Evolutionary conservation across 2,329 filamentous ascomycete genomes (phyloP).

Genomic region (Aspergillus sclerotialis): DNA sequence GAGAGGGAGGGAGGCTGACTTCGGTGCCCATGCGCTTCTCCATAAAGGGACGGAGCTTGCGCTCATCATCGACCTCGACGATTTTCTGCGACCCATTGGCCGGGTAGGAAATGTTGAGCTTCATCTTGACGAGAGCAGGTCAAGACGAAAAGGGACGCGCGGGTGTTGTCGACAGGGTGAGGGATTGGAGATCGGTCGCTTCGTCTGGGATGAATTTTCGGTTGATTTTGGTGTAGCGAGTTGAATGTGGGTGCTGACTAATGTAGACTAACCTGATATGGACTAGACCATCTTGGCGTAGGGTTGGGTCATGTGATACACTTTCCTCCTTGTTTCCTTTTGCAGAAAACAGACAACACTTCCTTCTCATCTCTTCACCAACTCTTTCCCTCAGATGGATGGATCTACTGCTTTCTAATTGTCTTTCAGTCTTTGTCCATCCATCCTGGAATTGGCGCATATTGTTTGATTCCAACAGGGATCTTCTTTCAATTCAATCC

Average conservation of each 20-base stretch:
- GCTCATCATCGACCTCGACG: conserved; percentile 98
- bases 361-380: no score
- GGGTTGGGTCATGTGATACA: no score
- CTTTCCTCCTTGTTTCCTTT: no score
- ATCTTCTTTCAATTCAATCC: no score
- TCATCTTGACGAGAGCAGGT: conserved; percentile 56
- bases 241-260: conserved; percentile 31
- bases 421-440: no score
- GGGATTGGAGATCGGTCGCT: conserved; percentile 31
- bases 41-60: conserved; percentile 98
- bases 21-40: conserved; percentile 77
- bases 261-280: no score
- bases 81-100: conserved; percentile 99
- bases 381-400: no score
- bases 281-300: conserved; percentile 21
- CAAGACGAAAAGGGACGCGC: conserved; percentile 37
- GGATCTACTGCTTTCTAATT: no score
- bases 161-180: conserved; percentile 34
- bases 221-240: conserved; percentile 35
- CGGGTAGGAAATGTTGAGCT: conserved; percentile 80
- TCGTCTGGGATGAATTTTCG: conserved; percentile 32
- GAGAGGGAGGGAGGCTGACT: conserved; percentile 29
- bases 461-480: no score
- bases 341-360: no score
- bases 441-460: no score